These are phyloP conservation scores for Poronia punctata DNA, from an alignment of 495 filamentous ascomycete species.

Conservation along the genomic window DNA sequence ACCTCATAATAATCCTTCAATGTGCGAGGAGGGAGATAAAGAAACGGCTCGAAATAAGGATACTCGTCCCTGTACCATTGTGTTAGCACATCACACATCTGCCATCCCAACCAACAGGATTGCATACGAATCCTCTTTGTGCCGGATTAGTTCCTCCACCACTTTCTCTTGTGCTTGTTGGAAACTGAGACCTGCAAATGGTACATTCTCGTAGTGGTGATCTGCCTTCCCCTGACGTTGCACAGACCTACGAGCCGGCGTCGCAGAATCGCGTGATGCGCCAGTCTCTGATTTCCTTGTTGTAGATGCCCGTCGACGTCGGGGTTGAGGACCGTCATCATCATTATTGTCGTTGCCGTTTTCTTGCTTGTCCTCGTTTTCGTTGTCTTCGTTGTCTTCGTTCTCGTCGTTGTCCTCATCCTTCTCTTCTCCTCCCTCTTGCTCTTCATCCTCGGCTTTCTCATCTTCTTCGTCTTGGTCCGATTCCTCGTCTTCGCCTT, in stretches of 20 bases:
- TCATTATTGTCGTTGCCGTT: conserved; percentile 13
- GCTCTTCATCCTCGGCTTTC: conserved; percentile 13
- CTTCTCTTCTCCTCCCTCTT: conserved; percentile 9
- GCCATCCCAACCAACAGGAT: neutral
- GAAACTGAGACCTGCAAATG: conserved; percentile 59
- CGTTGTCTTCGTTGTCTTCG: conserved; percentile 24
- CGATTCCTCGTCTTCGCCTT: conserved; percentile 20
- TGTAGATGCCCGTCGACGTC: conserved; percentile 4
- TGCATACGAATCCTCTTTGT: conserved; percentile 56
- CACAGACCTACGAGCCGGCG: conserved; percentile 18
- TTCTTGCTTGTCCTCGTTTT: conserved; percentile 30
- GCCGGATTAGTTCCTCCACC: conserved; percentile 56
- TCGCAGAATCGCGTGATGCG: conserved; percentile 25
- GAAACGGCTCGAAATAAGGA: conserved; percentile 54
- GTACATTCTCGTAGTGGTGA: conserved; percentile 44
- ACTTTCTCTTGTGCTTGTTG: conserved; percentile 80
- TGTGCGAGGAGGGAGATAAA: conserved; percentile 55
- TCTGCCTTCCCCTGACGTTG: conserved; percentile 32
- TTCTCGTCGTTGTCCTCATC: conserved; percentile 16
- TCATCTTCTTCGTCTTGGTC: conserved; percentile 26
- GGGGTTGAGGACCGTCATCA: conserved; percentile 10
- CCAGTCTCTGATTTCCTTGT: conserved; percentile 5
- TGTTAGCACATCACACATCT: conserved; percentile 6
- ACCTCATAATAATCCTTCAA: conserved; percentile 71
- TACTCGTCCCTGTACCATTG: conserved; percentile 37